phyloP scores from a whole-genome alignment of 2,329 filamentous ascomycete genomes.

The Alternaria solani region DNA sequence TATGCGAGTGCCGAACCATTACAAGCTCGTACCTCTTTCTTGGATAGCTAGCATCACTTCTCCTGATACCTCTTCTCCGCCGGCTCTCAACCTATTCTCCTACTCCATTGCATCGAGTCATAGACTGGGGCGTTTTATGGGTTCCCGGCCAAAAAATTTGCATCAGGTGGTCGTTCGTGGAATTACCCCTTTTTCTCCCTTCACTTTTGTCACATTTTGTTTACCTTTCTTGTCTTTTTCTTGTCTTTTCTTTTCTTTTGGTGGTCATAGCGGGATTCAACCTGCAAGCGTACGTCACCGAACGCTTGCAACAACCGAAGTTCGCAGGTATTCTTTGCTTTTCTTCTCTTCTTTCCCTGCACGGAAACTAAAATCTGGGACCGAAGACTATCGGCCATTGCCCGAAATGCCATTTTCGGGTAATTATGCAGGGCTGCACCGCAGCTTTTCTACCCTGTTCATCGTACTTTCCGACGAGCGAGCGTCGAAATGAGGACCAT shows the following conservation, averaged over 20 bases:
- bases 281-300: background rate
- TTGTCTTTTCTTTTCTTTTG: conserved; percentile 11
- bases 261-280: conserved; percentile 4
- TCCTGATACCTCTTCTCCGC: conserved; percentile 19
- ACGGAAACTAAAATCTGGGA: background rate
- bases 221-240: conserved; percentile 10
- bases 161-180: conserved; percentile 34
- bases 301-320: background rate
- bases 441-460: background rate
- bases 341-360: background rate
- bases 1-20: conserved; percentile 27
- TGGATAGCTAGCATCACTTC: conserved; percentile 40
- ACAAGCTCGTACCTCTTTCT: conserved; percentile 25
- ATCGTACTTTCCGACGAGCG: background rate
- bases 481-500: background rate
- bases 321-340: background rate
- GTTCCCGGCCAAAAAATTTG: conserved; percentile 31
- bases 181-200: conserved; percentile 12
- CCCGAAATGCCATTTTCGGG: background rate
- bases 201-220: background rate
- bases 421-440: background rate
- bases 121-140: conserved; percentile 36
- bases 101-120: conserved; percentile 32
- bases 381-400: background rate
- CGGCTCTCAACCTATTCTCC: conserved; percentile 15